These are phyloP conservation scores for Pythium coloratum DNA, from an alignment of 352 stramenopile genomes.

Conservation along the genomic window DNA sequence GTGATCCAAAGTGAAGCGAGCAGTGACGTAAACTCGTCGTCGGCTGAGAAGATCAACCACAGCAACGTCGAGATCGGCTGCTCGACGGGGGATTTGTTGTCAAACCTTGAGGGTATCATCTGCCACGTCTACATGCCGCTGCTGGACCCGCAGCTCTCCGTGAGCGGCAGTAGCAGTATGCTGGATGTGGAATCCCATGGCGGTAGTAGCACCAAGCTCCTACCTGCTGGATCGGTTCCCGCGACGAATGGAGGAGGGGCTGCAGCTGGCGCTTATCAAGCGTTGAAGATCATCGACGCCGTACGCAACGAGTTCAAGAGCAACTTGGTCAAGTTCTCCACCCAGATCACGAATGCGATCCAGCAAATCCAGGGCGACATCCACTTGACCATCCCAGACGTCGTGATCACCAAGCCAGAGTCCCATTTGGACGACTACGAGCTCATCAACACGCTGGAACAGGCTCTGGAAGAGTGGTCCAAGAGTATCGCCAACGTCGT, in stretches of 20 bases:
- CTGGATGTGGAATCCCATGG: conserved; percentile 9
- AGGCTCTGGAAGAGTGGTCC: conserved; percentile 92
- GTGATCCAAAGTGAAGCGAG: conserved; percentile 31
- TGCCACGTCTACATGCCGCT: conserved; percentile 90
- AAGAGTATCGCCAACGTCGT: conserved; percentile 90
- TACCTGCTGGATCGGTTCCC: background rate
- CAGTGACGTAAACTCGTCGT: conserved; percentile 21
- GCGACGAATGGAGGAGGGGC: background rate
- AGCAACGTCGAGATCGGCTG: conserved; percentile 85
- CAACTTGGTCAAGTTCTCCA: conserved; percentile 92
- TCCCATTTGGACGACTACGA: conserved; percentile 84
- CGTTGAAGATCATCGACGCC: conserved; percentile 79
- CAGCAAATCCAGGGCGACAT: conserved; percentile 95
- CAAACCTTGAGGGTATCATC: conserved; percentile 85
- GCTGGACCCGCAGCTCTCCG: conserved; percentile 67
- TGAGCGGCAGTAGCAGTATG: conserved; percentile 16
- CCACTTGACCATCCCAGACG: conserved; percentile 91
- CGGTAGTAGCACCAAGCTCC: conserved; percentile 18
- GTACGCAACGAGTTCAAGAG: conserved; percentile 88
- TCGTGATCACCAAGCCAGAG: conserved; percentile 89
- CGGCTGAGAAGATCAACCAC: conserved; percentile 54
- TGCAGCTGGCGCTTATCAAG: conserved; percentile 40
- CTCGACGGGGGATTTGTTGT: conserved; percentile 83
- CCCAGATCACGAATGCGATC: conserved; percentile 91
- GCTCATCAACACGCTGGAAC: conserved; percentile 88